Conservation (phyloP, 345 rosid species). For the Angophora floribunda region DNA sequence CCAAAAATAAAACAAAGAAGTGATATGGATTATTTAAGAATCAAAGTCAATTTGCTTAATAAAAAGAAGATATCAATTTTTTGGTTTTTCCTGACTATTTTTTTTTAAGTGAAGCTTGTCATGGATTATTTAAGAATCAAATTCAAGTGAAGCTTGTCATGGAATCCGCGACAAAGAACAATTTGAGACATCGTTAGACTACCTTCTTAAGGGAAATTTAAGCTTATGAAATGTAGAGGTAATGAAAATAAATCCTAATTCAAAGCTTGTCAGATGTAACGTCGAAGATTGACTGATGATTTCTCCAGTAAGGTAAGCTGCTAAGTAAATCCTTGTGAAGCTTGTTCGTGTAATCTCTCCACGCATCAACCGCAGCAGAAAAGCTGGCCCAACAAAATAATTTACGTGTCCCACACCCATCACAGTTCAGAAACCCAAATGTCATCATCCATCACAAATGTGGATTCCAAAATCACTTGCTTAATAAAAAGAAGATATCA, state of each 20-base stretch:
- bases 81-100: too few relatives aligned
- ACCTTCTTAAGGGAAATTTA: too few relatives aligned
- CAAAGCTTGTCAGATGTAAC: conserved; percentile 1
- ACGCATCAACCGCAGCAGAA: conserved; percentile 27
- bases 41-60: too few relatives aligned
- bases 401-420: not conserved
- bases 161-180: not conserved
- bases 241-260: not conserved
- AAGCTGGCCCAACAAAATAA: conserved; percentile 26
- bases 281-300: conserved; percentile 27
- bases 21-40: too few relatives aligned
- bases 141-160: not conserved
- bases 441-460: conserved; percentile 21
- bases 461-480: conserved; percentile 18
- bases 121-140: too few relatives aligned
- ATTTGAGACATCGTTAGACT: not conserved
- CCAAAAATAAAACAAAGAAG: too few relatives aligned
- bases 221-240: not conserved
- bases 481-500: too few relatives aligned
- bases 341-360: conserved; percentile 36
- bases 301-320: conserved; percentile 59
- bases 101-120: too few relatives aligned
- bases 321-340: conserved; percentile 24
- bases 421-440: conserved; percentile 3
- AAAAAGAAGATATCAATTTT: too few relatives aligned